phyloP scores from a whole-genome alignment of 179 eudicot species.

The Drosera spatulata region DNA sequence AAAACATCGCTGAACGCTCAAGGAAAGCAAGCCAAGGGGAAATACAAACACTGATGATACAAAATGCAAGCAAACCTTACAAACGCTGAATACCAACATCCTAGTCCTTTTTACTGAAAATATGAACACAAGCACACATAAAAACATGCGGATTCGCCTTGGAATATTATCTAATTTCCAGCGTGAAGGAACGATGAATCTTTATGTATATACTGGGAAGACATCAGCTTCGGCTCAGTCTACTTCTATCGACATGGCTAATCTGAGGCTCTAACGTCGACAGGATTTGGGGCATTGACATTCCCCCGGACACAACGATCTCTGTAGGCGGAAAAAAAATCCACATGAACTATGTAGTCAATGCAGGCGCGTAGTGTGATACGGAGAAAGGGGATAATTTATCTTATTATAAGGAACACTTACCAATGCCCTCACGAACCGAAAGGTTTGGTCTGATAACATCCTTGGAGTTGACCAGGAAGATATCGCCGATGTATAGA shows the following conservation, averaged over 20 bases:
- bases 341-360: background rate
- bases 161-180: no score
- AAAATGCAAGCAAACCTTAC: no score
- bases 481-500: slow-evolving; percentile 23
- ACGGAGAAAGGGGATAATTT: no score
- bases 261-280: slow-evolving; percentile 55
- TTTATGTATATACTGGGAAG: slow-evolving; percentile 7
- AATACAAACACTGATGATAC: no score
- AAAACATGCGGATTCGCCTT: no score
- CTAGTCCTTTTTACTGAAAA: no score
- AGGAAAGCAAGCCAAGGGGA: no score
- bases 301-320: slow-evolving; percentile 45
- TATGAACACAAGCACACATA: no score
- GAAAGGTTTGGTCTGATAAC: slow-evolving; percentile 50
- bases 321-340: slow-evolving; percentile 29
- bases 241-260: slow-evolving; percentile 54
- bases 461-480: slow-evolving; percentile 47
- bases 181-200: slow-evolving; percentile 4
- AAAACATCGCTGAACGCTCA: no score
- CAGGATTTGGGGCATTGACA: slow-evolving; percentile 97
- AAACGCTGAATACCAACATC: no score
- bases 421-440: slow-evolving; percentile 12
- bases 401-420: no score
- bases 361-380: background rate
- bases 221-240: slow-evolving; percentile 48